These are phyloP conservation scores for Acanthamoeba lenticulata DNA, from an alignment of 208 protist species.

Conservation along the genomic window DNA sequence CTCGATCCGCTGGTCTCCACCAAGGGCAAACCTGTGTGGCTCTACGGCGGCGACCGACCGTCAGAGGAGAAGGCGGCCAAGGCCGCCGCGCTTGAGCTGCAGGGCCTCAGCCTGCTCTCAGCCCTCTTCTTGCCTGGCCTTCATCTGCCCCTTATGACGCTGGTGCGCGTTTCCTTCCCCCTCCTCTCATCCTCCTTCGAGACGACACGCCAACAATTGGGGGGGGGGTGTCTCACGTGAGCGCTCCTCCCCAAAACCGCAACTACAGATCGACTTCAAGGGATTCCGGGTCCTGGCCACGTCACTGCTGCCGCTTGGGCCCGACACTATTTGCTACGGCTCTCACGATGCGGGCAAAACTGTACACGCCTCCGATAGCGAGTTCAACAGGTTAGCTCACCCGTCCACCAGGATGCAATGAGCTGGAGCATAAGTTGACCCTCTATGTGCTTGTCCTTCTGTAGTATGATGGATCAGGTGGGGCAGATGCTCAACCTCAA, in stretches of 20 bases:
- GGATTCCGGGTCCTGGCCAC: neutral
- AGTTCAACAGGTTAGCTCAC: neutral
- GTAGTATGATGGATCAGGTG: neutral
- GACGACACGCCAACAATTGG: too few relatives aligned
- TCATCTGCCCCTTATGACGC: conserved; percentile 70
- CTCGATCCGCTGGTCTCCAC: conserved; percentile 56
- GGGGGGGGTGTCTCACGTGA: too few relatives aligned
- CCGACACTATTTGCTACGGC: neutral
- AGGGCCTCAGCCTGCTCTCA: conserved; percentile 70
- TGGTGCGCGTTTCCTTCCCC: conserved; percentile 1
- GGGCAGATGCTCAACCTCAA: neutral
- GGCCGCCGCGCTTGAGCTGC: neutral
- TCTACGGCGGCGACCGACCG: conserved; percentile 51
- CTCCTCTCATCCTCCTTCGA: neutral
- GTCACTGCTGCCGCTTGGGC: neutral
- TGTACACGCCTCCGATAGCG: neutral
- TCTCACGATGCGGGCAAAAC: neutral
- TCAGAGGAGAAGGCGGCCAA: conserved; percentile 67
- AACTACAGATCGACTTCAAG: neutral
- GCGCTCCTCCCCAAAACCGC: neutral
- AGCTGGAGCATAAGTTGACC: neutral
- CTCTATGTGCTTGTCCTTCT: neutral
- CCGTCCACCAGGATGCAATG: neutral
- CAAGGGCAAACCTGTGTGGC: neutral
- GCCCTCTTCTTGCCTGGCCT: neutral